Base-by-base conservation (phyloP, 192 early-diverging fungal genomes). In the Umbelopsis ramanniana region DNA sequence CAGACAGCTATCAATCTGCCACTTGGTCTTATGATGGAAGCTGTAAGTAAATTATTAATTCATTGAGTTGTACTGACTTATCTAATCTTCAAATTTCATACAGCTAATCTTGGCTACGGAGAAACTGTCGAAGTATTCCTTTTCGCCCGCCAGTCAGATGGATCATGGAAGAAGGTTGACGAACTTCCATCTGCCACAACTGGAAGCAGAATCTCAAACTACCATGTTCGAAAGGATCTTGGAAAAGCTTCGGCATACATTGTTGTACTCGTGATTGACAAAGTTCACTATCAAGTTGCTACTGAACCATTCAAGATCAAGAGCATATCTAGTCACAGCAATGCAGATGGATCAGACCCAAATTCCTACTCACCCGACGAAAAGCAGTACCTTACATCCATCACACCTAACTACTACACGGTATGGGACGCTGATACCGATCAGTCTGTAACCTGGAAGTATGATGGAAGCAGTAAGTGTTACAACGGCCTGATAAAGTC, bases 191-290 rank as follows among this genome's bases (percentile, higher is more conserved):
- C 57, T 63, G 57, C 15, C n/a, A 63, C 57, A 4, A 35, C 57
- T 63, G 57, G 57, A 26, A 35, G 57, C 3, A 33, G 57, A 35
- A 63, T 63, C 14, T 63, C 57, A 3, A 63, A 63, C 57, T 63
- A 63, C 57, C 57, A 63, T 37, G 57, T 63, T 29, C 57, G 57
- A 29, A 63, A 63, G 26, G 57, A 63, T 37, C 57, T 63, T 12
- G 57, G 57, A 1, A 63, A 37, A 26, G 57, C 57, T 6, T 37
- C 26, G 6, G 57, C 10, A 37, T 63, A 63, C 33, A 29, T n/a
- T 14, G 33, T 63, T 19, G 57, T 63, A 15, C 57, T 63, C 33
- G 57, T n/a, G 26, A 63, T 63, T 8, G 33, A 17, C 26, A 37
- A 35, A 6, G 33, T 37, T 15, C 15, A 35, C 12, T 63, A 63